These are phyloP conservation scores for Parachaetomium inaequale DNA, from an alignment of 495 filamentous ascomycete genomes.

Conservation along the genomic window DNA sequence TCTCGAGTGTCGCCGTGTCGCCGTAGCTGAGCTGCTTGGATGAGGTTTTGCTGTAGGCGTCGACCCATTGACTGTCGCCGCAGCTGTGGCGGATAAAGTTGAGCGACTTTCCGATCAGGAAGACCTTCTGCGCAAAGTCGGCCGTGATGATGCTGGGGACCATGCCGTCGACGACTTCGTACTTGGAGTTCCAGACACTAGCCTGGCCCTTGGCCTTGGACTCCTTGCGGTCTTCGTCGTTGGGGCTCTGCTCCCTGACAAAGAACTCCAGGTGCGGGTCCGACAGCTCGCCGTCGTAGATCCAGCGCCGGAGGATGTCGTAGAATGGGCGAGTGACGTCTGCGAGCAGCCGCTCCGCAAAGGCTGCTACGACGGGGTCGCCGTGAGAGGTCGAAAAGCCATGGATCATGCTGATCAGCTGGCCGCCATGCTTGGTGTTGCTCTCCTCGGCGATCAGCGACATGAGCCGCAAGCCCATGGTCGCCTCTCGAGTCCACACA, in stretches of 20 bases:
- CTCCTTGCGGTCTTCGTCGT: slow-evolving; percentile 44
- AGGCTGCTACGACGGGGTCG: slow-evolving; percentile 88
- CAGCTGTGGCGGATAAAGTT: slow-evolving; percentile 98
- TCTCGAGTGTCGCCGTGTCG: slow-evolving; percentile 85
- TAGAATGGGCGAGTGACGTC: slow-evolving; percentile 96
- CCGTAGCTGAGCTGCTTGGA: slow-evolving; percentile 92
- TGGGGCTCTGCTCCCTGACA: slow-evolving; percentile 66
- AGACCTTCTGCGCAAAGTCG: slow-evolving; percentile 92
- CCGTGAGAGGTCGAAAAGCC: slow-evolving; percentile 89
- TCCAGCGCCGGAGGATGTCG: slow-evolving; percentile 93
- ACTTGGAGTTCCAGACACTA: slow-evolving; percentile 98
- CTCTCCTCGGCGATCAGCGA: slow-evolving; percentile 89
- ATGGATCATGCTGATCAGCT: slow-evolving; percentile 92
- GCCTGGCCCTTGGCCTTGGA: slow-evolving; percentile 65
- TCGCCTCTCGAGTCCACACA: slow-evolving; percentile 95
- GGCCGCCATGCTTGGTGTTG: slow-evolving; percentile 79
- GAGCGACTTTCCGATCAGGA: slow-evolving; percentile 93
- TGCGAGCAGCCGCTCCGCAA: slow-evolving; percentile 87
- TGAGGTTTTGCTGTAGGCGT: slow-evolving; percentile 88
- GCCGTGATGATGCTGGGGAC: slow-evolving; percentile 87
- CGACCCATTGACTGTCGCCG: slow-evolving; percentile 90
- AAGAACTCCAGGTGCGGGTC: slow-evolving; percentile 98
- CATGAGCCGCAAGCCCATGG: slow-evolving; percentile 94
- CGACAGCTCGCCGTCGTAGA: slow-evolving; percentile 95
- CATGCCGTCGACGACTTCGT: slow-evolving; percentile 79